Base-by-base conservation (phyloP, 306 rosid genomes). In the Pyrus bretschneideri region DNA sequence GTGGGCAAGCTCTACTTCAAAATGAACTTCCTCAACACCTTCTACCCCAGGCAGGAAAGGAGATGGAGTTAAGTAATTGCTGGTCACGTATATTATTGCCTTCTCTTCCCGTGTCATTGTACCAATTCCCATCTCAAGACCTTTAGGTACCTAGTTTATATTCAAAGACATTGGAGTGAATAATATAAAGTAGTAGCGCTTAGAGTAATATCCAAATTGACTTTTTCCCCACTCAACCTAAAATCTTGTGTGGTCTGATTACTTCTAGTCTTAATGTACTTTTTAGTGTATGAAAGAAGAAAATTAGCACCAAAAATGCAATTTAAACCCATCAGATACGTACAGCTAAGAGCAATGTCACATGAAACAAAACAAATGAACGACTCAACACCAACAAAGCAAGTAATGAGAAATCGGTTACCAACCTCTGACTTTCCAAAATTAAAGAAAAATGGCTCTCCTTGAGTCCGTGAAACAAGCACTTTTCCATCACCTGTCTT, bases 111-210 rank as follows among this genome's bases (percentile, higher is more conserved):
- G 84, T 63, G 91, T 69, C 99, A 92, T 96, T 27, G 96, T 85
- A 78, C 97, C 99, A 49, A 96, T 91, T 57, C 91, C 99, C 97
- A 92, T 89, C 85, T 96, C 98, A 81, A 96, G 97, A 79, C 98
- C 99, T 83, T 89, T 89, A 73, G 99, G 99, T 73, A 96, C 90
- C 99, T 96, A 83, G 27, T 77, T 81, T 70, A 45, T 27, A 65
- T 52, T 78, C 33, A 40, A 83, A 73, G 46, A 52, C 51, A 22
- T 19, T 21, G 70, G 22, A 11, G 73, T 67, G 31, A 72, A 51
- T 55, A 69, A 69, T 7, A 58, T 8, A 42, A 31, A 11, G 19
- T 54, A 18, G 29, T 30, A 63, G 3, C 11, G 0, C 2, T 38
- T 35, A 64, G 9, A 11, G 29, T 21, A 66, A 66, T 66, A 27